Conservation (phyloP, 495 filamentous ascomycete genomes). For the Penicillium odoratum region DNA sequence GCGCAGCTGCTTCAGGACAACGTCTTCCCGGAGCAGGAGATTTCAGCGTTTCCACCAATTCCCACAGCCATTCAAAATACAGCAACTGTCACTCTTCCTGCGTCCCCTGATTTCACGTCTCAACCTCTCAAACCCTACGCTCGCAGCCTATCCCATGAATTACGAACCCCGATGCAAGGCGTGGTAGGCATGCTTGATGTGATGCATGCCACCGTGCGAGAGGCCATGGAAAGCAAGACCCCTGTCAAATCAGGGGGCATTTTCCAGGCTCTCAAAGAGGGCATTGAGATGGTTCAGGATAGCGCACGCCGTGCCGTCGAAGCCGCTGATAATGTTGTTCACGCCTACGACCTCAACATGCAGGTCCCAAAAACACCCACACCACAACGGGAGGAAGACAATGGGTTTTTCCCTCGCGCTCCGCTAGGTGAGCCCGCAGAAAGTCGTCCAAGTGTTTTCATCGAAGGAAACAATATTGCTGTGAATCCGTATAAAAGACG, state of each 20-base stretch:
- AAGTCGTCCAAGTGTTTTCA: slow-evolving; percentile 40
- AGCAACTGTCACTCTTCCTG: slow-evolving; percentile 22
- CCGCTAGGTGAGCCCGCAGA: slow-evolving; percentile 23
- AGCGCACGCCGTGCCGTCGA: slow-evolving; percentile 77
- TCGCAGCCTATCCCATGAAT: slow-evolving; percentile 74
- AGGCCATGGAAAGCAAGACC: slow-evolving; percentile 60
- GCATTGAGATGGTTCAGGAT: slow-evolving; percentile 80
- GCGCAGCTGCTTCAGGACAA: slow-evolving; percentile 45
- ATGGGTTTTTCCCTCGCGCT: slow-evolving; percentile 31
- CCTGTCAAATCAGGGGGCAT: slow-evolving; percentile 52
- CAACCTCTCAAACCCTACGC: slow-evolving; percentile 79
- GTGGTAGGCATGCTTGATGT: slow-evolving; percentile 85
- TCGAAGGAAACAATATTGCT: slow-evolving; percentile 47
- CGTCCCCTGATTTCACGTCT: slow-evolving; percentile 39
- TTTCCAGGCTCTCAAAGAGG: slow-evolving; percentile 65
- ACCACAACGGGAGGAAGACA: slow-evolving; percentile 41
- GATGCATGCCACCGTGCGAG: slow-evolving; percentile 76
- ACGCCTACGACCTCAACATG: slow-evolving; percentile 88
- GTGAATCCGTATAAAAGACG: slow-evolving; percentile 52
- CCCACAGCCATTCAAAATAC: slow-evolving; percentile 39
- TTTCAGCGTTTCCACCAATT: slow-evolving; percentile 9
- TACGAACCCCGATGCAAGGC: slow-evolving; percentile 83
- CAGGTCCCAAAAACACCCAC: slow-evolving; percentile 62
- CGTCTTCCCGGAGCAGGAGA: slow-evolving; percentile 10
- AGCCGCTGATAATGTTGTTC: slow-evolving; percentile 81